Evolutionary conservation across 257 asterid species (phyloP).

Genomic region (Coffea eugenioides): DNA sequence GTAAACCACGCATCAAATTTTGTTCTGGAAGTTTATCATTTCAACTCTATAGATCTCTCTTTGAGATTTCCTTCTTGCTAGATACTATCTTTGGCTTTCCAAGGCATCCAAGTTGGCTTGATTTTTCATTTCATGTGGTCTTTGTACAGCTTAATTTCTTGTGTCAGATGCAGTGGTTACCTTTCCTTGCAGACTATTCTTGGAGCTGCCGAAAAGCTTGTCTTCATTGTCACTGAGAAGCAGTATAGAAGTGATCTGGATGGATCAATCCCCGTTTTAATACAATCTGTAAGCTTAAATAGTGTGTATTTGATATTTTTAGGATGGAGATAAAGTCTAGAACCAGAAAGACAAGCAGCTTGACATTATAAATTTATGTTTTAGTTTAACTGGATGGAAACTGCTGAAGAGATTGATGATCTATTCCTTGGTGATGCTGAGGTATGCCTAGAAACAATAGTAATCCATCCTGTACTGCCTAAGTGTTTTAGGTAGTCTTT

Average conservation of each 20-base stretch:
- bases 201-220: constrained; percentile 56
- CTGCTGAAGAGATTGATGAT: constrained; percentile 82
- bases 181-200: constrained; percentile 61
- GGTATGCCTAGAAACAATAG: constrained; percentile 33
- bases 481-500: no score
- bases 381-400: constrained; percentile 74
- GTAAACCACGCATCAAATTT: neutral
- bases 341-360: constrained; percentile 7
- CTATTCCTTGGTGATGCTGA: constrained; percentile 84
- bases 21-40: neutral
- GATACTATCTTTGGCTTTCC: neutral
- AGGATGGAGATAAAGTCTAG: neutral
- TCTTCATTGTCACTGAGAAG: constrained; percentile 49
- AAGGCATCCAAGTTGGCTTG: neutral
- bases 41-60: neutral
- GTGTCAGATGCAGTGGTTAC: constrained; percentile 40
- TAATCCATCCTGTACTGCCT: neutral
- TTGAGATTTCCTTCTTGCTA: neutral
- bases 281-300: constrained; percentile 57
- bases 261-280: constrained; percentile 67
- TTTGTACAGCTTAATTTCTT: constrained; percentile 10
- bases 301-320: neutral
- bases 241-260: constrained; percentile 50
- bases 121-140: neutral
- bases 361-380: constrained; percentile 8